Percentiles rank a stretch among this genome's conserved stretches.
These are phyloP conservation scores for Schizothecium vesticola DNA, from an alignment of 495 filamentous ascomycete genomes.

Conservation along the genomic window DNA sequence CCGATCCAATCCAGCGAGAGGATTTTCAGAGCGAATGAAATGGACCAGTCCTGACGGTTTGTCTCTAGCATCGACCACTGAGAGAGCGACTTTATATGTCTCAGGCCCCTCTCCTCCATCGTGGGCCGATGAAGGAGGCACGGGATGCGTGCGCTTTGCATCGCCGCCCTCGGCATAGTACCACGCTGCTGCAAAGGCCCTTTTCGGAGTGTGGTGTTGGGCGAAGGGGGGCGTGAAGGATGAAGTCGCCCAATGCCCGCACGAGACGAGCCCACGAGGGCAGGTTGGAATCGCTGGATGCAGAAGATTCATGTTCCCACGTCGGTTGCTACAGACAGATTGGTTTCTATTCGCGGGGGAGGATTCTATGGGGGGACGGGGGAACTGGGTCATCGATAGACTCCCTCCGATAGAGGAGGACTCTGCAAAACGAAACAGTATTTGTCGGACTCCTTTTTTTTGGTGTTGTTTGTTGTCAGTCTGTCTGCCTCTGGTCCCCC, in stretches of 20 bases:
- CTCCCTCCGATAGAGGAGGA: background rate
- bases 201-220: too few species aligned
- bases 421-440: background rate
- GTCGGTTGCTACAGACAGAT: background rate
- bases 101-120: background rate
- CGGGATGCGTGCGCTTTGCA: background rate
- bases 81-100: constrained; percentile 3
- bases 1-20: background rate
- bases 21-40: constrained; percentile 13
- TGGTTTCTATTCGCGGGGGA: background rate
- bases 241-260: background rate
- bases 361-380: background rate
- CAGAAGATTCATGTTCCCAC: background rate
- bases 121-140: background rate
- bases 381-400: background rate
- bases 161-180: background rate
- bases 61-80: constrained; percentile 39
- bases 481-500: background rate
- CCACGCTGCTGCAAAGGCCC: background rate
- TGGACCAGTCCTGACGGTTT: constrained; percentile 22
- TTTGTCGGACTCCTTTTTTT: background rate
- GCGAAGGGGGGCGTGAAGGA: background rate
- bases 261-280: background rate
- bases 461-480: background rate
- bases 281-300: background rate